phyloP scores from a whole-genome alignment of 257 asterid genomes.

The Henckelia pumila region DNA sequence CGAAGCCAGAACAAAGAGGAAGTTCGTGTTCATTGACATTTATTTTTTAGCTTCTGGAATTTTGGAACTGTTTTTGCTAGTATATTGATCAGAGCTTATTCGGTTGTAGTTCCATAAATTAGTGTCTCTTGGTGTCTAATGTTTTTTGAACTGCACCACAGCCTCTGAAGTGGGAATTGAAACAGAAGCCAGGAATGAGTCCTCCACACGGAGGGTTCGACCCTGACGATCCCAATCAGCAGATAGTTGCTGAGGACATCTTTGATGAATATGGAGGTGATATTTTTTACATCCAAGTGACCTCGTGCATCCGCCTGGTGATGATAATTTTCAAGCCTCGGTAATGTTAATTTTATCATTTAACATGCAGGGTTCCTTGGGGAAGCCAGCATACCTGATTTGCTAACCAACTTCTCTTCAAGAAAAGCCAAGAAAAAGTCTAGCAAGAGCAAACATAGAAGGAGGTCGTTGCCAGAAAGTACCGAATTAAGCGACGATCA shows the following conservation, averaged over 20 bases:
- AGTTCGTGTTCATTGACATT: neutral
- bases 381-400: conserved; percentile 62
- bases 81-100: neutral
- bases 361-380: conserved; percentile 69
- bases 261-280: conserved; percentile 98
- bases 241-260: conserved; percentile 96
- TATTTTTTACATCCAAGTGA: neutral
- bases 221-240: conserved; percentile 88
- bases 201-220: conserved; percentile 95
- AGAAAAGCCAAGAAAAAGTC: conserved; percentile 51
- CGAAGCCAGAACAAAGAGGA: neutral
- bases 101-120: neutral
- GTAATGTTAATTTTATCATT: neutral
- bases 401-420: conserved; percentile 57
- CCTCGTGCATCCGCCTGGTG: neutral
- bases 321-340: neutral
- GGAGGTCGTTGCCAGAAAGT: conserved; percentile 35
- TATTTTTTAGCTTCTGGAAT: neutral
- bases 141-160: conserved; percentile 18
- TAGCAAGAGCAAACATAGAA: conserved; percentile 51
- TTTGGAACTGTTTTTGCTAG: neutral
- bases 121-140: neutral
- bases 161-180: conserved; percentile 34
- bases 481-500: conserved; percentile 30
- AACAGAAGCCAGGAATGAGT: conserved; percentile 66